phyloP scores from a whole-genome alignment of 1,284 basidiomycete species.

The Mycosarcoma maydis region DNA sequence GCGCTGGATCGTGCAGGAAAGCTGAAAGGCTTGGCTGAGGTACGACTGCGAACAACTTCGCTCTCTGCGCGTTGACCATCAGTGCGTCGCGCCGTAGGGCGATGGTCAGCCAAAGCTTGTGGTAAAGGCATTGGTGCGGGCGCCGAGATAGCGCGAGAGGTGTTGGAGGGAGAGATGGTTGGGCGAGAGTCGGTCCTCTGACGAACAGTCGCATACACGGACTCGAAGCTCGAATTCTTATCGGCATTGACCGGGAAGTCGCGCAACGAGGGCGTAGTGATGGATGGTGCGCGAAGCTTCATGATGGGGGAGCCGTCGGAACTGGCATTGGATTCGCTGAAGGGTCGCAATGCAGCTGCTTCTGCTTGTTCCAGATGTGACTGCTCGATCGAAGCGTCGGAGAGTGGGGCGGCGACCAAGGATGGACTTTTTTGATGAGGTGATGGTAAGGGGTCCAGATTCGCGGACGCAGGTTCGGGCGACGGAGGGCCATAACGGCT shows the following conservation, averaged over 20 bases:
- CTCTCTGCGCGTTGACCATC: conserved; percentile 44
- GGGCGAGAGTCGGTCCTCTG: conserved; percentile 45
- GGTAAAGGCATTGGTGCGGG: conserved; percentile 39
- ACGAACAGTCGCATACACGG: conserved; percentile 19
- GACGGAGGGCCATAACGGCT: conserved; percentile 26
- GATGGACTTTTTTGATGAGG: conserved; percentile 4
- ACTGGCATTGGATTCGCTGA: conserved; percentile 18
- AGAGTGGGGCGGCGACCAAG: too few relatives aligned
- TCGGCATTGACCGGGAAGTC: conserved; percentile 34
- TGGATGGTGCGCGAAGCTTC: conserved; percentile 27
- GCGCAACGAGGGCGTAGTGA: conserved; percentile 27
- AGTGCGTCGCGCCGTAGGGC: conserved; percentile 29
- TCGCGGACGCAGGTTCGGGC: background rate
- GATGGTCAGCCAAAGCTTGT: conserved; percentile 25
- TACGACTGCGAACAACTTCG: conserved; percentile 32
- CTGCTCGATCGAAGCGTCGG: background rate
- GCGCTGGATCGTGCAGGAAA: conserved; percentile 34
- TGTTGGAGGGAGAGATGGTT: conserved; percentile 27
- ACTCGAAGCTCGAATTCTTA: conserved; percentile 24
- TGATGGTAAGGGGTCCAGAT: background rate
- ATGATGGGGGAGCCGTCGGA: conserved; percentile 37
- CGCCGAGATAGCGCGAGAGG: conserved; percentile 27
- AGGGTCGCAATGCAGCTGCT: conserved; percentile 4
- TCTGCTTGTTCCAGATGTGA: background rate
- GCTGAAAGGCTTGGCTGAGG: conserved; percentile 28